Conservation (phyloP, 2,329 filamentous ascomycete species). For the Fusarium equiseti region DNA sequence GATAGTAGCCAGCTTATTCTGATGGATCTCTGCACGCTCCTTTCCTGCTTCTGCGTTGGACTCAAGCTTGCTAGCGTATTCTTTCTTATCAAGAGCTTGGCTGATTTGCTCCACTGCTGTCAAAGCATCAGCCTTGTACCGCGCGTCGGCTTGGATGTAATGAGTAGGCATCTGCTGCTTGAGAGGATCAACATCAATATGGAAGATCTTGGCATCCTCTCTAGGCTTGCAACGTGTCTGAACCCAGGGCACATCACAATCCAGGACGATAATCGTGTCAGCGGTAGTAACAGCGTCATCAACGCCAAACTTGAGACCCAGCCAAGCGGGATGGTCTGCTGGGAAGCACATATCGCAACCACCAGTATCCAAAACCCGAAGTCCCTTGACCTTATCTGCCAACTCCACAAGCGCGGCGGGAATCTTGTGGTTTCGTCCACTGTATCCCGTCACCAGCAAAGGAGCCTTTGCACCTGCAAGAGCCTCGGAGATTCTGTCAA, state of each 20-base stretch:
- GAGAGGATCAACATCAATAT: slow-evolving; percentile 74
- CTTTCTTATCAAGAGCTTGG: slow-evolving; percentile 65
- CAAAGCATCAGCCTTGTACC: slow-evolving; percentile 75
- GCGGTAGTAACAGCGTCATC: slow-evolving; percentile 80
- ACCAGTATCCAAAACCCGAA: slow-evolving; percentile 80
- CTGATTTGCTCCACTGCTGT: slow-evolving; percentile 77
- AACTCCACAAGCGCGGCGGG: slow-evolving; percentile 73
- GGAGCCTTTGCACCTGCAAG: slow-evolving; percentile 74
- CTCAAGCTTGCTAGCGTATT: slow-evolving; percentile 56
- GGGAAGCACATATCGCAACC: slow-evolving; percentile 88
- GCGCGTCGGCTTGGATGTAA: slow-evolving; percentile 74
- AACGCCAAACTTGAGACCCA: slow-evolving; percentile 79
- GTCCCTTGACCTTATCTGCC: slow-evolving; percentile 74
- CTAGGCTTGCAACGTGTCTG: slow-evolving; percentile 75
- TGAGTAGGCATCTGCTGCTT: slow-evolving; percentile 81
- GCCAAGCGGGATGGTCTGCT: slow-evolving; percentile 73
- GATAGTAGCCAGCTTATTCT: slow-evolving; percentile 70
- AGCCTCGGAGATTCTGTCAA: slow-evolving; percentile 70
- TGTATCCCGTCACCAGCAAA: slow-evolving; percentile 77
- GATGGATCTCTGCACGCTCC: slow-evolving; percentile 68
- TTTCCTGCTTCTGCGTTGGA: slow-evolving; percentile 48
- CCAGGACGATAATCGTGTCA: slow-evolving; percentile 85
- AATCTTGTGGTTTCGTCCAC: slow-evolving; percentile 74
- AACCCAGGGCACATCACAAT: slow-evolving; percentile 96
- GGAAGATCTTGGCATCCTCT: slow-evolving; percentile 67